Conservation (phyloP, 169 alveolate genomes). For the Perkinsus marinus region DNA sequence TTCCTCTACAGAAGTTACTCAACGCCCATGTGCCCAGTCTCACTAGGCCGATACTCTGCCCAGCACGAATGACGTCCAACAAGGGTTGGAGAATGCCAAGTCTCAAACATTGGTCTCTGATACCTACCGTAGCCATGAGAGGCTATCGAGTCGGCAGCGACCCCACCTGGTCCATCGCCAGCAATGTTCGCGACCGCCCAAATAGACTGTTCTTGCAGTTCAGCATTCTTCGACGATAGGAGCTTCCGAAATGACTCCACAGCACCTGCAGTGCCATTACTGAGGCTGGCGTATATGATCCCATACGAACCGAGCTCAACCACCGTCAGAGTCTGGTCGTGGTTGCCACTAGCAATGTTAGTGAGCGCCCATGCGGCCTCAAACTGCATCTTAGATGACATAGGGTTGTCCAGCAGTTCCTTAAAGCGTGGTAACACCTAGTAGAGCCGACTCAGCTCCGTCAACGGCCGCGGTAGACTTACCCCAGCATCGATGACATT, state of each 20-base stretch:
- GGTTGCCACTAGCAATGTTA: conserved; percentile 78
- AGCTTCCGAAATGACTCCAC: neutral
- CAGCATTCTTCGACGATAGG: conserved; percentile 7
- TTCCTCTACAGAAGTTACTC: conserved; percentile 78
- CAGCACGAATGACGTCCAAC: conserved; percentile 38
- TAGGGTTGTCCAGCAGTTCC: neutral
- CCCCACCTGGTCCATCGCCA: conserved; percentile 51
- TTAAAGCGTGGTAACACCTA: conserved; percentile 62
- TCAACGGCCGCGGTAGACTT: conserved; percentile 51
- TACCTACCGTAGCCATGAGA: conserved; percentile 43
- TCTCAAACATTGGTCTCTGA: conserved; percentile 67
- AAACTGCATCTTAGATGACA: conserved; percentile 44
- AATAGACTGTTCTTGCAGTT: conserved; percentile 81
- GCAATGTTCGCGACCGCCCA: conserved; percentile 93
- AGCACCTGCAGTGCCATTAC: too few species aligned
- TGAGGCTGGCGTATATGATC: too few species aligned
- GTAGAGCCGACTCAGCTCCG: conserved; percentile 48
- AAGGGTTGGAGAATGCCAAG: conserved; percentile 66
- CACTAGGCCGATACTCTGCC: conserved; percentile 56
- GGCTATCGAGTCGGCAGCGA: neutral
- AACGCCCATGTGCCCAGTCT: conserved; percentile 84
- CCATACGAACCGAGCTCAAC: conserved; percentile 50
- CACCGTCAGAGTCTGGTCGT: conserved; percentile 67
- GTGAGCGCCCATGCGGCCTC: conserved; percentile 89
- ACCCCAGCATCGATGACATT: conserved; percentile 74